These are phyloP conservation scores for Thelonectria rubi DNA, from an alignment of 2,329 filamentous ascomycete species.

Conservation along the genomic window DNA sequence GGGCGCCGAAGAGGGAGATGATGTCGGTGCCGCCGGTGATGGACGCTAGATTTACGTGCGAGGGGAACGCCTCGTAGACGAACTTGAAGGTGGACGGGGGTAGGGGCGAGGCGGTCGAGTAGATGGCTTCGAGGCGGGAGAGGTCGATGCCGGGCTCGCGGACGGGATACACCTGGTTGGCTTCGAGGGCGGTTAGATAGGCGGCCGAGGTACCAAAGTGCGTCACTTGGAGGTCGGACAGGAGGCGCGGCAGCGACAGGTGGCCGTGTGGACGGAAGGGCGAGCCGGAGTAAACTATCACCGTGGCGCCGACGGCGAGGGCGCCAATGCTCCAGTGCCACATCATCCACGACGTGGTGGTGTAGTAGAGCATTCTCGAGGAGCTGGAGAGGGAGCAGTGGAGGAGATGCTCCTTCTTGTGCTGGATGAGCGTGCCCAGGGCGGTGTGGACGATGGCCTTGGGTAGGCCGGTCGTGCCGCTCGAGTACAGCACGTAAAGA, in stretches of 20 bases:
- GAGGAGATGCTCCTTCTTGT: conserved; percentile 94
- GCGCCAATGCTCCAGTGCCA: conserved; percentile 96
- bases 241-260: conserved; percentile 82
- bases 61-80: conserved; percentile 84
- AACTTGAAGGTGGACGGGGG: conserved; percentile 94
- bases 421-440: conserved; percentile 89
- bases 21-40: conserved; percentile 98
- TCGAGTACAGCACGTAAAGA: conserved; percentile 93
- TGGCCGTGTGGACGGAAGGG: conserved; percentile 84
- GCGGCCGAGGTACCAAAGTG: conserved; percentile 96
- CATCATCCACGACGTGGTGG: conserved; percentile 99
- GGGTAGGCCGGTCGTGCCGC: conserved; percentile 85
- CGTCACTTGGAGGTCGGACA: conserved; percentile 82
- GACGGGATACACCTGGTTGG: conserved; percentile 70
- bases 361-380: conserved; percentile 90
- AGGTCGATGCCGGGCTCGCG: conserved; percentile 65
- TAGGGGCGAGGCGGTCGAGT: conserved; percentile 91
- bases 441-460: conserved; percentile 96
- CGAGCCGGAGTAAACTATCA: conserved; percentile 91
- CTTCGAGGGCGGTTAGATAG: conserved; percentile 90
- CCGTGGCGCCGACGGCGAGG: conserved; percentile 81
- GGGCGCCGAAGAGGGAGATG: conserved; percentile 90
- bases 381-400: conserved; percentile 81
- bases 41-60: conserved; percentile 83
- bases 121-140: conserved; percentile 79